Evolutionary conservation across 2,329 filamentous ascomycete species (phyloP).

Genomic region (Trichoderma atrobrunneum): DNA sequence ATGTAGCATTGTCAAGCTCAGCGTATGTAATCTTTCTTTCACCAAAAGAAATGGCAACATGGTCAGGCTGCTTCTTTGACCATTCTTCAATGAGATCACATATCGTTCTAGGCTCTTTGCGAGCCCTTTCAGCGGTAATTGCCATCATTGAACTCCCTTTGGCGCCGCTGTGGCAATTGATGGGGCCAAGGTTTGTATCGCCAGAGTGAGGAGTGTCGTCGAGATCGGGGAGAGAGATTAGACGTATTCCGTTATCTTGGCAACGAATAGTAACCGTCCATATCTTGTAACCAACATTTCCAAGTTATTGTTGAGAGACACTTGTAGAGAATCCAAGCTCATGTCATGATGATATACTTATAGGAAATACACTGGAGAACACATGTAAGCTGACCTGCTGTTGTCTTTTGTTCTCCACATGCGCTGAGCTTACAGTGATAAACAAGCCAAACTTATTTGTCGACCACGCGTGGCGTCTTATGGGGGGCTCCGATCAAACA

Average conservation of each 20-base stretch:
- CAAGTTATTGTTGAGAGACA: neutral
- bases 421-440: neutral
- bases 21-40: neutral
- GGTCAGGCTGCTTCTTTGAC: neutral
- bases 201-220: too few relatives aligned
- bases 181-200: too few relatives aligned
- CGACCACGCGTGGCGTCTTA: neutral
- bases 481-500: neutral
- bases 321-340: neutral
- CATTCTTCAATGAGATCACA: constrained; percentile 1
- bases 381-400: neutral
- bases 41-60: neutral
- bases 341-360: neutral
- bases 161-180: neutral
- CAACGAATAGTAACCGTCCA: neutral
- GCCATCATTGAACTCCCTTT: neutral
- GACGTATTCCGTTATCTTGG: neutral
- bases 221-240: too few relatives aligned
- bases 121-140: neutral
- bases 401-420: neutral
- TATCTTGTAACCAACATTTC: neutral
- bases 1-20: neutral
- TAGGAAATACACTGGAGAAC: neutral
- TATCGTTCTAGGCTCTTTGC: neutral
- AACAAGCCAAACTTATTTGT: neutral